Evolutionary conservation across 148 eudicot genomes (phyloP), one percentile per base, ranked within the genome.

Genomic region (Camellia sinensis): DNA sequence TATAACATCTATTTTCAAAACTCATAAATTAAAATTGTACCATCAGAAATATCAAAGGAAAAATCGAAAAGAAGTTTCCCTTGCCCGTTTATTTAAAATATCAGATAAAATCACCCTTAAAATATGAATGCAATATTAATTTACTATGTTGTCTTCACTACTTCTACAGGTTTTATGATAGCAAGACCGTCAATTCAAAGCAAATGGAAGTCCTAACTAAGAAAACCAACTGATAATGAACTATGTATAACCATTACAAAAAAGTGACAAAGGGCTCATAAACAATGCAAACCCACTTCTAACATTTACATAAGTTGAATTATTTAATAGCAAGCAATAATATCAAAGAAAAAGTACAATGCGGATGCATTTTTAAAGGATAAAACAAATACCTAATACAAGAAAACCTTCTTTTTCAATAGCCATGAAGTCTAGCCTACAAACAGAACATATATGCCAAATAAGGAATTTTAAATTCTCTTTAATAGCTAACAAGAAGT

Each of bases 291-390:
- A 50, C 8, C 13, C 21, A 18, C 5, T 37, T 40, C 50, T 56
- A 40, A 59, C 40, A 59, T 6, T 57, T 37, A 13, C 54, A 70
- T 48, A 64, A 22, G 0, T 64, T 2, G 45, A 29, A 56, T 53
- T 14, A 52, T 50, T 50, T 1, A 71, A 50, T 10, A 60, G 7
- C 0, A 63, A 65, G 21, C 19, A 37, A 53, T 46, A 73, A 15
- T 4, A 53, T 52, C 6, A 45, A 71, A 84, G 84, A 80, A 84
- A 85, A 56, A 83, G 76, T 93, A 95, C 97, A 88, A 92, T 91
- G 98, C 98, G 1, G 37, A 29, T 29, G 37, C 37, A 29, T 29
- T 29, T 29, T 29, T 29, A 29, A 29, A 29, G 37, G 37, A 29
- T 29, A 29, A 29, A 29, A 29, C 37, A 29, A 29, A 29, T 29